phyloP scores from a whole-genome alignment of 108 stramenopile species.

The Nannochloropsis salina region DNA sequence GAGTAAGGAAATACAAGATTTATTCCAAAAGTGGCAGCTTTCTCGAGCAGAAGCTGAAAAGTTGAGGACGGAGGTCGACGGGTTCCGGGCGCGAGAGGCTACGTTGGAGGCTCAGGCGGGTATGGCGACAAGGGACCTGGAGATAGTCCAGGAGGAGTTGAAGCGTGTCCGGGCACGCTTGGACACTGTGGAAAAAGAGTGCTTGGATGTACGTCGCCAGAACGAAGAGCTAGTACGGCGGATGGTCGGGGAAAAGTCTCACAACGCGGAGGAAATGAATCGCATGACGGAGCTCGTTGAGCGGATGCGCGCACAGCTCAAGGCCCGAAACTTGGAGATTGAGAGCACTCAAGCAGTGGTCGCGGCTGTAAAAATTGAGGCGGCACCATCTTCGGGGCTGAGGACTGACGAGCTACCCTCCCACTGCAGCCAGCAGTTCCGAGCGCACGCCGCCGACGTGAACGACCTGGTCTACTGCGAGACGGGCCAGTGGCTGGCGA shows the following conservation, averaged over 20 bases:
- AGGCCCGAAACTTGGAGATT: constrained; percentile 10
- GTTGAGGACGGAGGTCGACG: not conserved
- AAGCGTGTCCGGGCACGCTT: not conserved
- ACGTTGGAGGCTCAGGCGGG: constrained; percentile 2
- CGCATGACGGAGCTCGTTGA: constrained; percentile 38
- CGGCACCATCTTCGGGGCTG: not conserved
- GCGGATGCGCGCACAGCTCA: constrained; percentile 23
- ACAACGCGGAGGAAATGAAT: constrained; percentile 50
- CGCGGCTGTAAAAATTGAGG: not conserved
- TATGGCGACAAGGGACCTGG: constrained; percentile 1
- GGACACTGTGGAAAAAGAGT: not conserved
- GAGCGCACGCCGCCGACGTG: constrained; percentile 37
- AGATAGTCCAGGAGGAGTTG: constrained; percentile 17
- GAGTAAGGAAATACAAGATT: constrained; percentile 17
- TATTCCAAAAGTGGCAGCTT: not conserved
- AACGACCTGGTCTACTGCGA: constrained; percentile 43
- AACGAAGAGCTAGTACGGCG: constrained; percentile 19
- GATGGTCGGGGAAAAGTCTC: constrained; percentile 20
- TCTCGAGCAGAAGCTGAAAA: not conserved
- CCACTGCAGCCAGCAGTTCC: constrained; percentile 33
- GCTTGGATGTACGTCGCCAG: constrained; percentile 20
- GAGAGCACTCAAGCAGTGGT: not conserved
- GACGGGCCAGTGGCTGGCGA: constrained; percentile 33
- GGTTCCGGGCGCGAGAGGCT: not conserved
- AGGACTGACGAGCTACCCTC: constrained; percentile 26